phyloP scores from a whole-genome alignment of 805 yeast species.

The Saccharomycopsis lassenensis region DNA sequence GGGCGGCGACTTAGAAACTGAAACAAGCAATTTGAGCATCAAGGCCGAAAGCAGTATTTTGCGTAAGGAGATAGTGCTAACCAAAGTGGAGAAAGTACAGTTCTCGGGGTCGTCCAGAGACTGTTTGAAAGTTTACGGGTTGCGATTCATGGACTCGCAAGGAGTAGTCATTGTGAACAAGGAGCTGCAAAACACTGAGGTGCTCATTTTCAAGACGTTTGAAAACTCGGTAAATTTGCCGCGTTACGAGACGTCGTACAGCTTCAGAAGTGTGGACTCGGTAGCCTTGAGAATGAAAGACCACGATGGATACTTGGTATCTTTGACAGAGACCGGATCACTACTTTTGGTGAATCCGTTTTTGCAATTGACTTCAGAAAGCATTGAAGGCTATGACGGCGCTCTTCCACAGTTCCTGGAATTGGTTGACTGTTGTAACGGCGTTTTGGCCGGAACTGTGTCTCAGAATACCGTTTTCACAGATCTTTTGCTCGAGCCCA shows the following conservation, averaged over 20 bases:
- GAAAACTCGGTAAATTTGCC: slow-evolving; percentile 25
- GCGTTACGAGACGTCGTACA: slow-evolving; percentile 25
- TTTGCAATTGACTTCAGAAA: slow-evolving; percentile 29
- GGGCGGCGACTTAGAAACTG: slow-evolving; percentile 24
- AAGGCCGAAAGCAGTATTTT: slow-evolving; percentile 18
- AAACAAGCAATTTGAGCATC: slow-evolving; percentile 22
- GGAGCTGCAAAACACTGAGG: slow-evolving; percentile 31
- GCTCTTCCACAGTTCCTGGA: too few relatives aligned
- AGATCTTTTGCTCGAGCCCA: slow-evolving; percentile 34
- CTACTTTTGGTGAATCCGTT: slow-evolving; percentile 43
- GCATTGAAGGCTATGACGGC: too few relatives aligned
- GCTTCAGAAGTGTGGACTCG: slow-evolving; percentile 30
- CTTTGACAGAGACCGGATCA: slow-evolving; percentile 29
- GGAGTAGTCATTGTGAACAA: slow-evolving; percentile 46
- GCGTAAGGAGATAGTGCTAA: slow-evolving; percentile 61
- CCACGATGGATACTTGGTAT: slow-evolving; percentile 35
- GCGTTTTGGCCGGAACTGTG: slow-evolving; percentile 21
- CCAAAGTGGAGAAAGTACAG: slow-evolving; percentile 38
- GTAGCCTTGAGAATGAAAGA: slow-evolving; percentile 26
- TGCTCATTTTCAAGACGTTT: slow-evolving; percentile 36
- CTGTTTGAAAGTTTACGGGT: slow-evolving; percentile 27
- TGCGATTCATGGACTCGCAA: slow-evolving; percentile 45
- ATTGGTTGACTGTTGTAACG: slow-evolving; percentile 21
- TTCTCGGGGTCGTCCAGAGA: slow-evolving; percentile 24
- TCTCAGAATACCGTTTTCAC: slow-evolving; percentile 22